phyloP scores from a whole-genome alignment of 2,329 filamentous ascomycete genomes.

The Elsinoe fawcettii region DNA sequence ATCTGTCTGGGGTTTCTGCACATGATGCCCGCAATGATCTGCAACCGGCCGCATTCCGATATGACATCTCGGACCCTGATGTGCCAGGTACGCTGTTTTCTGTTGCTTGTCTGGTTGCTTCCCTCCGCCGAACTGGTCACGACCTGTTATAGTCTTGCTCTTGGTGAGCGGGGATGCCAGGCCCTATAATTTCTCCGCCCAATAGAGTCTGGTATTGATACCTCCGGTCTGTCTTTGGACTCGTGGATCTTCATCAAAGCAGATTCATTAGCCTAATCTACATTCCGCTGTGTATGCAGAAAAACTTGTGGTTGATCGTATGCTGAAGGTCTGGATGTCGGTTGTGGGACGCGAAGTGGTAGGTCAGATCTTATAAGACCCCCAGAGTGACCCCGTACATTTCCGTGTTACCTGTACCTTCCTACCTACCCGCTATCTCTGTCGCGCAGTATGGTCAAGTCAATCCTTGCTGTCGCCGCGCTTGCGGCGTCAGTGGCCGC shows the following conservation, averaged over 20 bases:
- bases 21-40: conserved; percentile 10
- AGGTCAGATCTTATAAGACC: neutral
- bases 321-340: neutral
- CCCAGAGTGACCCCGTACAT: neutral
- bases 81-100: conserved; percentile 3
- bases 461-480: conserved; percentile 2
- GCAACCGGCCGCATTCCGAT: neutral
- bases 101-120: neutral
- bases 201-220: conserved; percentile 4
- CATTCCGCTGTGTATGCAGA: neutral
- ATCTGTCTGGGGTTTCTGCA: conserved; percentile 12
- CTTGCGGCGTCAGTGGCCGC: conserved; percentile 1
- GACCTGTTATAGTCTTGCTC: neutral
- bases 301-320: neutral
- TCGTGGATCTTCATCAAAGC: conserved; percentile 2
- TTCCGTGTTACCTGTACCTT: neutral
- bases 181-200: conserved; percentile 12
- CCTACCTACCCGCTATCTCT: neutral
- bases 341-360: neutral
- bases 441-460: neutral
- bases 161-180: conserved; percentile 3
- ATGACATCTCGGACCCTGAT: conserved; percentile 10
- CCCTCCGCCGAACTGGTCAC: conserved; percentile 4
- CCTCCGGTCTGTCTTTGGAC: conserved; percentile 4
- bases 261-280: conserved; percentile 7